A percentile compares a stretch with the other conserved stretches of the same genome.
Conservation (phyloP, 192 early-diverging fungal genomes). For the Backusella tarrabulga region DNA sequence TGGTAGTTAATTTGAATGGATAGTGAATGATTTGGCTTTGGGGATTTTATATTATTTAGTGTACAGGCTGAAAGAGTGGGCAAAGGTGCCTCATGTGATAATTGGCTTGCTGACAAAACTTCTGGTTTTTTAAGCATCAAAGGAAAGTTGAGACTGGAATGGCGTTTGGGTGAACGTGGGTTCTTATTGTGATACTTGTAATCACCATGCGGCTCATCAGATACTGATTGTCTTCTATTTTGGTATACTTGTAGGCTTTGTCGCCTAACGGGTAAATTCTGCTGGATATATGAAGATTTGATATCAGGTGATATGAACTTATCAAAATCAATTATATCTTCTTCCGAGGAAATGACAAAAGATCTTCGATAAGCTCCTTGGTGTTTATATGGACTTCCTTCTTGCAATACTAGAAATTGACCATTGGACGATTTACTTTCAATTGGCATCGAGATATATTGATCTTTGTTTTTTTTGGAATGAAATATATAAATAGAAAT, state of each 20-base stretch:
- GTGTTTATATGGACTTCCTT: not conserved
- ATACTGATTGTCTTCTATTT: not conserved
- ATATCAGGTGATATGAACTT: not conserved
- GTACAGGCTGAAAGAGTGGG: not conserved
- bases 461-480: not conserved
- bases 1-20: not conserved
- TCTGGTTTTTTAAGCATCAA: not conserved
- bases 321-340: not conserved
- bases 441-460: not conserved
- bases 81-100: not conserved
- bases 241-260: slow-evolving; percentile 28
- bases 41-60: not conserved
- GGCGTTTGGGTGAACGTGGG: not conserved
- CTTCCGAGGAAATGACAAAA: not conserved
- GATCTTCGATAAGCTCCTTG: slow-evolving; percentile 6
- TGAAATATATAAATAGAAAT: not conserved
- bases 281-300: slow-evolving; percentile 20
- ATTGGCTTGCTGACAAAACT: not conserved
- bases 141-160: not conserved
- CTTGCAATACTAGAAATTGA: not conserved
- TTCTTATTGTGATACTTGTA: not conserved
- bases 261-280: slow-evolving; percentile 30
- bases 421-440: not conserved
- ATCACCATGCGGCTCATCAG: not conserved
- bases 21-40: not conserved